Percentiles rank a stretch among this genome's conserved stretches.
These are phyloP conservation scores for Trichoderma asperelloides DNA, from an alignment of 495 filamentous ascomycete genomes.

Conservation along the genomic window DNA sequence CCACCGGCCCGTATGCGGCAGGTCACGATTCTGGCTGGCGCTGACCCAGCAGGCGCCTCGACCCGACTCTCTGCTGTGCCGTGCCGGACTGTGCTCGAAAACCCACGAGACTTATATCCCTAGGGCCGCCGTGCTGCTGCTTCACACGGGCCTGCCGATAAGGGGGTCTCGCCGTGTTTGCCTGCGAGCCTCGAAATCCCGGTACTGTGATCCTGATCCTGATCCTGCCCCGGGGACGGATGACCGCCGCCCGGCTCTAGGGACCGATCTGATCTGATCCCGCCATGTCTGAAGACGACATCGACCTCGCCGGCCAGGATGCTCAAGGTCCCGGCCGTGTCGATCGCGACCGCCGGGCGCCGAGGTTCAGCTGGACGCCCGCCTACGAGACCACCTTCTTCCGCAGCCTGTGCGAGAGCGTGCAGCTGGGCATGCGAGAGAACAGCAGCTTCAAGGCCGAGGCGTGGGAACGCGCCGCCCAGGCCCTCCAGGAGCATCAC, in stretches of 20 bases:
- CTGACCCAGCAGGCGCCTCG: neutral
- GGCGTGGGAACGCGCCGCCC: slow-evolving; percentile 41
- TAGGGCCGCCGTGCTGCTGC: no score
- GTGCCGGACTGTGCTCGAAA: no score
- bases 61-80: neutral
- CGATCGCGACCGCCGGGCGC: slow-evolving; percentile 31
- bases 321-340: slow-evolving; percentile 14
- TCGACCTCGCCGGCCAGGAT: slow-evolving; percentile 19
- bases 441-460: slow-evolving; percentile 44
- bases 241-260: neutral
- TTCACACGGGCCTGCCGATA: no score
- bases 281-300: slow-evolving; percentile 30
- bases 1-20: slow-evolving; percentile 6
- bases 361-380: slow-evolving; percentile 43
- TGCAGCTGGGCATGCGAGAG: slow-evolving; percentile 36
- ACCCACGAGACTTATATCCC: no score
- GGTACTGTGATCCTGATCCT: neutral
- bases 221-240: neutral
- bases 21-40: slow-evolving; percentile 2
- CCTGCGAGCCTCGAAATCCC: neutral
- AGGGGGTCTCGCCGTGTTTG: no score
- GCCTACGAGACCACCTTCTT: slow-evolving; percentile 43
- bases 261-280: neutral
- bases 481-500: slow-evolving; percentile 36
- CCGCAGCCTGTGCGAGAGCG: slow-evolving; percentile 40